These are phyloP conservation scores for Golovinomyces cichoracearum DNA, from an alignment of 2,329 filamentous ascomycete genomes.

Conservation along the genomic window DNA sequence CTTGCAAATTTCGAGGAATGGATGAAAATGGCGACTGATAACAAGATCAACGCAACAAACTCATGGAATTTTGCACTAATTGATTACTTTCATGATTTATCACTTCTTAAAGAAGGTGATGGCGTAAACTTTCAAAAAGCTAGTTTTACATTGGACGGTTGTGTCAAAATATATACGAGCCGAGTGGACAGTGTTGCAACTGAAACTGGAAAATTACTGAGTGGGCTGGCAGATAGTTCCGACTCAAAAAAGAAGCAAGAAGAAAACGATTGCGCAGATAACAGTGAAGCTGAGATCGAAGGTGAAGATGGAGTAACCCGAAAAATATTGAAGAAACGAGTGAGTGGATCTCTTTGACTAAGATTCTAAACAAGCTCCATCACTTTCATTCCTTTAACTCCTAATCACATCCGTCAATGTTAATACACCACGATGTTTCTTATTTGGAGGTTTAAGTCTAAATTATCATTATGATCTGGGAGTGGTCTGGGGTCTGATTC, in stretches of 20 bases:
- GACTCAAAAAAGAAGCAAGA: slow-evolving; percentile 47
- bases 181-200: slow-evolving; percentile 94
- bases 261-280: slow-evolving; percentile 38
- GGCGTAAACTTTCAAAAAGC: slow-evolving; percentile 97
- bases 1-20: slow-evolving; percentile 97
- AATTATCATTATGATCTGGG: too few relatives aligned
- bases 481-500: slow-evolving; percentile 25
- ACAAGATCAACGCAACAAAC: slow-evolving; percentile 94
- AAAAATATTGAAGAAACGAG: slow-evolving; percentile 51
- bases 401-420: neutral
- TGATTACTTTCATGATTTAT: slow-evolving; percentile 99
- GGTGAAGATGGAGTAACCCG: slow-evolving; percentile 29
- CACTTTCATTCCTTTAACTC: too few relatives aligned
- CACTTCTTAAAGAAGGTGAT: slow-evolving; percentile 78
- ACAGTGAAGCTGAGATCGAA: slow-evolving; percentile 35
- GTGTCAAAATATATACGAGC: slow-evolving; percentile 97
- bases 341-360: slow-evolving; percentile 19
- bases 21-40: slow-evolving; percentile 99
- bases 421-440: too few relatives aligned
- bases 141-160: slow-evolving; percentile 88
- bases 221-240: slow-evolving; percentile 70
- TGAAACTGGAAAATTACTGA: slow-evolving; percentile 83
- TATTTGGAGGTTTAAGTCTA: too few relatives aligned
- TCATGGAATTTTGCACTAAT: slow-evolving; percentile 99
- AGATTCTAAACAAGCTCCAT: too few relatives aligned